Percentiles rank a stretch among this genome's conserved stretches.
These are phyloP conservation scores for Vanrija pseudolonga DNA, from an alignment of 1,284 basidiomycete genomes.

Conservation along the genomic window DNA sequence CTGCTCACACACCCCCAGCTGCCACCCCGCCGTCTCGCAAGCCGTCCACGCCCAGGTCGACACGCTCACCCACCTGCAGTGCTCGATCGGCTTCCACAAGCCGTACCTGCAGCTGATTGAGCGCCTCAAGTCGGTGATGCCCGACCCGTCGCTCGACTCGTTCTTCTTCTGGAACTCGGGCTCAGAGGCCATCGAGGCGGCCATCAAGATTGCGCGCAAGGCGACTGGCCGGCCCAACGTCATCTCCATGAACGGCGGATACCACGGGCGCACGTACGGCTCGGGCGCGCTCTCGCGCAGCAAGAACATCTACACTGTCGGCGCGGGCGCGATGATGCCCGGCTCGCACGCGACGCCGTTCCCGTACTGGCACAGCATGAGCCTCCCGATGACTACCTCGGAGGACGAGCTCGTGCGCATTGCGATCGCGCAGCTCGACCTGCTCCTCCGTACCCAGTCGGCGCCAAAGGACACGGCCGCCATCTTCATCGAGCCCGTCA, in stretches of 20 bases:
- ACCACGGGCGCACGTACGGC: constrained; percentile 77
- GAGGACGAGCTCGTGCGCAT: constrained; percentile 62
- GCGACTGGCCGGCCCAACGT: constrained; percentile 80
- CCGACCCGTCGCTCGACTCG: constrained; percentile 51
- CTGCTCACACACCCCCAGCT: constrained; percentile 42
- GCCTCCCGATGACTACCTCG: constrained; percentile 60
- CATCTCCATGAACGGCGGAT: constrained; percentile 82
- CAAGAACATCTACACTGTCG: constrained; percentile 84
- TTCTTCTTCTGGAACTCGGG: constrained; percentile 91
- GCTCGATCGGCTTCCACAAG: constrained; percentile 54
- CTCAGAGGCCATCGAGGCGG: constrained; percentile 39
- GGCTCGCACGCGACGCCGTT: constrained; percentile 76
- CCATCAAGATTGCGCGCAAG: constrained; percentile 58
- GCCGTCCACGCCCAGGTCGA: constrained; percentile 82
- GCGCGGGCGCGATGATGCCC: constrained; percentile 65
- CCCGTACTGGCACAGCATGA: constrained; percentile 88
- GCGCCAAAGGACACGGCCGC: constrained; percentile 82
- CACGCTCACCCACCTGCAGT: constrained; percentile 72
- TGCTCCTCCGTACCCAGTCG: constrained; percentile 77
- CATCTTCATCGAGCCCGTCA: constrained; percentile 82
- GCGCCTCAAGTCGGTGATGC: constrained; percentile 37
- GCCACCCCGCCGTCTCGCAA: constrained; percentile 76
- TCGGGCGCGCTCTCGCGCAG: constrained; percentile 81
- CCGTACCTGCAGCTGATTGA: constrained; percentile 71
- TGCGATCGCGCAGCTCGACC: constrained; percentile 72